Evolutionary conservation across 352 stramenopile species (phyloP).

Genomic region (Halophytophthora batemanensis): DNA sequence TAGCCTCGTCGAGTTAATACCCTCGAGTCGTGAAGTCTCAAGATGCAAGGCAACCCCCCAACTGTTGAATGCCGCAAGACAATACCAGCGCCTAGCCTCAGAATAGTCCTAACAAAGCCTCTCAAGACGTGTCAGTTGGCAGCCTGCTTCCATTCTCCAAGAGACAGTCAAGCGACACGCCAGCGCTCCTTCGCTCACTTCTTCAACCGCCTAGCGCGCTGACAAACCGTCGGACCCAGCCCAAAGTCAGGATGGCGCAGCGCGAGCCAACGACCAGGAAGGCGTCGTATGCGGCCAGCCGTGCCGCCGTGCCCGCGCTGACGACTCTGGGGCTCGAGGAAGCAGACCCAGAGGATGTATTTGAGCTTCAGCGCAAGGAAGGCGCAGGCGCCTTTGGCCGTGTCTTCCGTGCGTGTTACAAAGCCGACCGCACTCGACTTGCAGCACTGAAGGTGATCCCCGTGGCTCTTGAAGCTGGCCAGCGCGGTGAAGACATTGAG

Average conservation of each 20-base stretch:
- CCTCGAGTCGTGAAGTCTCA: too few relatives aligned
- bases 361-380: slow-evolving; percentile 74
- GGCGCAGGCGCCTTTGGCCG: slow-evolving; percentile 64
- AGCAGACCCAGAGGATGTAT: slow-evolving; percentile 61
- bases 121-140: too few relatives aligned
- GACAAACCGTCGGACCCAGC: slow-evolving; percentile 55
- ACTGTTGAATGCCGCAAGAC: too few relatives aligned
- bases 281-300: slow-evolving; percentile 26
- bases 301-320: slow-evolving; percentile 32
- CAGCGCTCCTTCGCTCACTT: too few relatives aligned
- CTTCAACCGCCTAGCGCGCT: too few relatives aligned
- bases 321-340: slow-evolving; percentile 56
- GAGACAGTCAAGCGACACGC: too few relatives aligned
- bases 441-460: slow-evolving; percentile 77
- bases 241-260: slow-evolving; percentile 7
- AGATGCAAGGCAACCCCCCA: slow-evolving; percentile 1
- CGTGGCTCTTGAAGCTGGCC: slow-evolving; percentile 53
- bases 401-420: slow-evolving; percentile 65
- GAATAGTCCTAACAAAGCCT: too few relatives aligned
- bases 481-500: slow-evolving; percentile 66
- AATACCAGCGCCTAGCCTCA: too few relatives aligned
- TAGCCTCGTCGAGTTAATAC: too few relatives aligned
- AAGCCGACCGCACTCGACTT: slow-evolving; percentile 29
- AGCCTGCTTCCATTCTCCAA: too few relatives aligned
- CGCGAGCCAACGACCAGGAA: slow-evolving; percentile 10